Evolutionary conservation across 352 stramenopile species (phyloP).

Genomic region (Stephanocyclus meneghinianus): DNA sequence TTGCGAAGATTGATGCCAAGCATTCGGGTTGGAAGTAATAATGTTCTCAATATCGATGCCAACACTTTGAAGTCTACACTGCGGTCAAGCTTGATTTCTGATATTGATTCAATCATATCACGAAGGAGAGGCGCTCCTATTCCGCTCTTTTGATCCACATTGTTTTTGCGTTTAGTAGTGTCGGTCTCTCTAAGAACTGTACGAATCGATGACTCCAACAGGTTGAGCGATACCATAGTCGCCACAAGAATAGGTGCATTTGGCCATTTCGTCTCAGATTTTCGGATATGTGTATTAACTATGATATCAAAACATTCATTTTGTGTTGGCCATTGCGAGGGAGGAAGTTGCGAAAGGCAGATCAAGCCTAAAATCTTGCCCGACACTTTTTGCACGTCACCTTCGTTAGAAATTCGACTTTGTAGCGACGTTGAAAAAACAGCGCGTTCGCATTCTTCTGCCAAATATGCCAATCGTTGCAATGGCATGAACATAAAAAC

Average conservation of each 20-base stretch:
- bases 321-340: not conserved
- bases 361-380: slow-evolving; percentile 43
- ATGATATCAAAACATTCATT: not conserved
- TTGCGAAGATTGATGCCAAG: slow-evolving; percentile 68
- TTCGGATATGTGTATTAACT: not conserved
- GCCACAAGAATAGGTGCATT: slow-evolving; percentile 30
- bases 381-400: slow-evolving; percentile 13
- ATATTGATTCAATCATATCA: slow-evolving; percentile 51
- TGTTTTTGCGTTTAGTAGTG: not conserved
- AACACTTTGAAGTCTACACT: slow-evolving; percentile 9
- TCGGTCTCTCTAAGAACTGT: not conserved
- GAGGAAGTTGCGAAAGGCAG: slow-evolving; percentile 25
- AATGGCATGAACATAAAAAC: slow-evolving; percentile 25
- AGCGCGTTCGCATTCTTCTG: slow-evolving; percentile 39
- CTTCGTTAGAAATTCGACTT: not conserved
- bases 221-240: slow-evolving; percentile 45
- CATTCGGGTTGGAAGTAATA: slow-evolving; percentile 32
- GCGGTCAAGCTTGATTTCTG: not conserved
- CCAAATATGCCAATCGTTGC: slow-evolving; percentile 28
- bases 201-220: slow-evolving; percentile 50
- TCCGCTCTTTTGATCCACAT: slow-evolving; percentile 5
- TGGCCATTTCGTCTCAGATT: slow-evolving; percentile 1
- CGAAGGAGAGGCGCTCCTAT: slow-evolving; percentile 38
- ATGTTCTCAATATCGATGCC: slow-evolving; percentile 32
- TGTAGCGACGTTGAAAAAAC: slow-evolving; percentile 8